phyloP scores from a whole-genome alignment of 1,284 basidiomycete genomes.

The Exobasidium rhododendri region DNA sequence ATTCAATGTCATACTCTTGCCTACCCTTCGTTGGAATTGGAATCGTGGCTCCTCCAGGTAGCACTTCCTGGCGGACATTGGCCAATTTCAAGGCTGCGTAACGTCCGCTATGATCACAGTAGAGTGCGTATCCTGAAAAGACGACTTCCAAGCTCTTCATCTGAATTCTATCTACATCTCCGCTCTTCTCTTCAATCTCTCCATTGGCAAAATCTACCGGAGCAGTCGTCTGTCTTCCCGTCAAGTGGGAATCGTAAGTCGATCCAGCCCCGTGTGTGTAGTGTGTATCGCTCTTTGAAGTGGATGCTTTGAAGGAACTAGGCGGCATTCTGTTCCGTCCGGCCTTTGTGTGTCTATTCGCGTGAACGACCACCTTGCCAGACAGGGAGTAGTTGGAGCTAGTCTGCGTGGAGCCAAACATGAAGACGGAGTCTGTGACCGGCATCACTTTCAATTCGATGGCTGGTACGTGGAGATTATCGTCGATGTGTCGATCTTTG shows the following conservation, averaged over 20 bases:
- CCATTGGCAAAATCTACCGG: neutral
- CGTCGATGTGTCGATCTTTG: neutral
- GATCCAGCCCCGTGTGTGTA: neutral
- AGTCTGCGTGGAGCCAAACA: slow-evolving; percentile 53
- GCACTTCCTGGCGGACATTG: slow-evolving; percentile 35
- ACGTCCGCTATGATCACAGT: slow-evolving; percentile 46
- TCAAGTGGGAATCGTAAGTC: neutral
- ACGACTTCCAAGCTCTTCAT: slow-evolving; percentile 32
- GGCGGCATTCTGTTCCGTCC: neutral
- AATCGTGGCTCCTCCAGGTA: slow-evolving; percentile 22
- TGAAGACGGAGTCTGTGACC: slow-evolving; percentile 36
- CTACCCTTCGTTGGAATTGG: slow-evolving; percentile 10
- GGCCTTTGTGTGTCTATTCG: neutral
- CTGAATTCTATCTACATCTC: neutral
- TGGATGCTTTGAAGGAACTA: neutral
- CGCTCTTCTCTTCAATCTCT: neutral
- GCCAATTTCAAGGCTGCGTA: slow-evolving; percentile 43
- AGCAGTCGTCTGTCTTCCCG: neutral
- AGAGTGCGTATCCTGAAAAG: slow-evolving; percentile 48
- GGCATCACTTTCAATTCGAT: slow-evolving; percentile 29
- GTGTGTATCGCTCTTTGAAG: neutral
- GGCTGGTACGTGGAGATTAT: neutral
- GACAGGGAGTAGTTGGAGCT: slow-evolving; percentile 52
- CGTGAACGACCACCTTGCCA: slow-evolving; percentile 31
- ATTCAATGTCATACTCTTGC: slow-evolving; percentile 41